A percentile compares a stretch with the other conserved stretches of the same genome.
Conservation (phyloP, 2,329 filamentous ascomycete species). For the Huntiella bhutanensis region DNA sequence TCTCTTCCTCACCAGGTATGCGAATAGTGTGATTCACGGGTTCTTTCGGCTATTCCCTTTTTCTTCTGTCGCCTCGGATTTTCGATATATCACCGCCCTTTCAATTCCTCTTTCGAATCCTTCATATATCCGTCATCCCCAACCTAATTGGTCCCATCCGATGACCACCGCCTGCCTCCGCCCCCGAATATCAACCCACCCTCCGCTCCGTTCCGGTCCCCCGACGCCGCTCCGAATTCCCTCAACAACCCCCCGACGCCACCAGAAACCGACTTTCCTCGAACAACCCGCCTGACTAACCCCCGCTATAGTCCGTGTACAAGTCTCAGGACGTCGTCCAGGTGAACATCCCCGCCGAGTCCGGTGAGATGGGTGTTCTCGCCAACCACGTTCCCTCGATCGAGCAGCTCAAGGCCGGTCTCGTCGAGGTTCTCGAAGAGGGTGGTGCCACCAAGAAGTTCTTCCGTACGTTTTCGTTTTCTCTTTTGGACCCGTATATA, state of each 20-base stretch:
- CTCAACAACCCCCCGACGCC: background rate
- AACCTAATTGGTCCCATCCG: background rate
- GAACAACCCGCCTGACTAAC: background rate
- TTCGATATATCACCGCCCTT: no score
- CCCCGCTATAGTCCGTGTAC: constrained; percentile 41
- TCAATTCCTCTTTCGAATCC: no score
- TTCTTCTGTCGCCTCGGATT: background rate
- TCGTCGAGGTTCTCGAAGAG: constrained; percentile 93
- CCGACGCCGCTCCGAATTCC: background rate
- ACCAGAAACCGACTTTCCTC: background rate
- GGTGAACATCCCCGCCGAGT: constrained; percentile 97
- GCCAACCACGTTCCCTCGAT: constrained; percentile 98
- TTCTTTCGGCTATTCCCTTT: constrained; percentile 1
- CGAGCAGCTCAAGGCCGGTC: constrained; percentile 93
- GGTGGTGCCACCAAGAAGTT: constrained; percentile 79
- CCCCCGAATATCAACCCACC: background rate
- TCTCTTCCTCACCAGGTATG: constrained; percentile 96
- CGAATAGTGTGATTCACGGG: constrained; percentile 10
- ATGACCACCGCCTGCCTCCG: background rate
- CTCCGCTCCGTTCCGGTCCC: background rate
- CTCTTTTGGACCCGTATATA: background rate
- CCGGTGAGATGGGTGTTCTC: constrained; percentile 97
- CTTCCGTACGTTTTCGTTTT: constrained; percentile 56
- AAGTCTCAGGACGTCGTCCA: constrained; percentile 59
- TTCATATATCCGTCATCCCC: no score